A percentile compares a stretch with the other conserved stretches of the same genome.
Conservation (phyloP, 163 green algal species). For the Chlorella variabilis region DNA sequence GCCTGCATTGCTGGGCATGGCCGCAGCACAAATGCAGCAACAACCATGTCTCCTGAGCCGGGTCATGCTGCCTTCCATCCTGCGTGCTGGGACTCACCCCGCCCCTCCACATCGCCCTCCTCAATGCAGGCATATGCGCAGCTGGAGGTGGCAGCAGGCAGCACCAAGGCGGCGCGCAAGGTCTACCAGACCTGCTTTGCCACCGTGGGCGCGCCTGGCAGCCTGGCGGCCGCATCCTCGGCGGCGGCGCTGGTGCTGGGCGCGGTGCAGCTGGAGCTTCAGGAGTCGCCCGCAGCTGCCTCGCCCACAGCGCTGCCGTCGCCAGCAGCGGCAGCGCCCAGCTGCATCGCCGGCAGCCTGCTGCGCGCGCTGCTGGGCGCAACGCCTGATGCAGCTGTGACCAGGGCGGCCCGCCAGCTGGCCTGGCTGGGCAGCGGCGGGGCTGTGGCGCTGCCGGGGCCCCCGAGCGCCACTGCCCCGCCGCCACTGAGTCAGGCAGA, state of each 20-base stretch:
- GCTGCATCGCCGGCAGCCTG: neutral
- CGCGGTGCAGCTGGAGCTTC: constrained; percentile 20
- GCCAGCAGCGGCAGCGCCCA: neutral
- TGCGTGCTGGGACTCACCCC: too few species aligned
- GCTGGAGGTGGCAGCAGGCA: constrained; percentile 9
- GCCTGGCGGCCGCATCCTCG: neutral
- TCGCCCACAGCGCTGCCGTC: neutral
- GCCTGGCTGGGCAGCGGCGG: constrained; percentile 28
- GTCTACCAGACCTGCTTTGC: constrained; percentile 38
- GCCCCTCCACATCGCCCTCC: too few species aligned
- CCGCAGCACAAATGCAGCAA: too few species aligned
- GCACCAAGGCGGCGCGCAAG: constrained; percentile 31
- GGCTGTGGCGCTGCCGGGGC: neutral
- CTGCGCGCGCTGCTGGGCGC: neutral
- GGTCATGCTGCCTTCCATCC: too few species aligned
- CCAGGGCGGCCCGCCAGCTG: neutral
- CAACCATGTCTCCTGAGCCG: too few species aligned
- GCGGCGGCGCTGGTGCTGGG: constrained; percentile 24
- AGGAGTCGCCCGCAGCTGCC: neutral
- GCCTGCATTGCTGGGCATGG: too few species aligned
- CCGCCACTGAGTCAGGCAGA: neutral
- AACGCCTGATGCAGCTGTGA: neutral
- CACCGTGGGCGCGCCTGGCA: neutral
- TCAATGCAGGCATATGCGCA: neutral
- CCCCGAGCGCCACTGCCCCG: too few species aligned